Conservation (phyloP, 1,139 yeast genomes). For the Yamadazyma dendronema region DNA sequence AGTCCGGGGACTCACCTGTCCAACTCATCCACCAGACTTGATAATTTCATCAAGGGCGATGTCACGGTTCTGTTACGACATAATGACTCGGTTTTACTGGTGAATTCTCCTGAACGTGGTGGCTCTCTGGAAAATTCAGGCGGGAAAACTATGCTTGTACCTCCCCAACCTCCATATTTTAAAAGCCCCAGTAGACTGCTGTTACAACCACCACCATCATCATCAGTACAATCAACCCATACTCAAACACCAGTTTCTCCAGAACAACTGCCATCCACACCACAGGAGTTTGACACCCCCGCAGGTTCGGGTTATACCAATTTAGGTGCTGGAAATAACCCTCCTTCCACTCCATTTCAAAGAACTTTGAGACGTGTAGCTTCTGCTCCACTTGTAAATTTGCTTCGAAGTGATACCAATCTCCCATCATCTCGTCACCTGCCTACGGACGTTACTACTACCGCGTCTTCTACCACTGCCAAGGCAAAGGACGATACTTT, state of each 20-base stretch:
- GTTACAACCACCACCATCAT: too few relatives aligned
- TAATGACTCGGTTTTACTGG: conserved; percentile 40
- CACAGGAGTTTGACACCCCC: conserved; percentile 1
- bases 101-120: conserved; percentile 17
- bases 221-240: too few relatives aligned
- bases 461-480: not conserved
- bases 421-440: not conserved
- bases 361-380: conserved; percentile 70
- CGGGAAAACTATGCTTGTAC: conserved; percentile 2
- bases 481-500: conserved; percentile 17
- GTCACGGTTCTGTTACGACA: conserved; percentile 41
- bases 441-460: not conserved
- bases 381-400: conserved; percentile 68
- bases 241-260: not conserved
- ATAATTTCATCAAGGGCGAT: conserved; percentile 13
- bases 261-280: not conserved
- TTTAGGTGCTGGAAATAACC: not conserved
- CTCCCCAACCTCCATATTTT: conserved; percentile 5
- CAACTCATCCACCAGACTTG: not conserved
- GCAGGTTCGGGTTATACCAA: conserved; percentile 8
- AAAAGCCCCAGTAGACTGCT: not conserved
- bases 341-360: conserved; percentile 37
- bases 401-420: conserved; percentile 16
- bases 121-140: too few relatives aligned
- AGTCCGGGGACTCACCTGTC: not conserved